Evolutionary conservation across 345 rosid species (phyloP), one percentile per base, ranked within the genome.

Genomic region (Citrus sinensis): DNA sequence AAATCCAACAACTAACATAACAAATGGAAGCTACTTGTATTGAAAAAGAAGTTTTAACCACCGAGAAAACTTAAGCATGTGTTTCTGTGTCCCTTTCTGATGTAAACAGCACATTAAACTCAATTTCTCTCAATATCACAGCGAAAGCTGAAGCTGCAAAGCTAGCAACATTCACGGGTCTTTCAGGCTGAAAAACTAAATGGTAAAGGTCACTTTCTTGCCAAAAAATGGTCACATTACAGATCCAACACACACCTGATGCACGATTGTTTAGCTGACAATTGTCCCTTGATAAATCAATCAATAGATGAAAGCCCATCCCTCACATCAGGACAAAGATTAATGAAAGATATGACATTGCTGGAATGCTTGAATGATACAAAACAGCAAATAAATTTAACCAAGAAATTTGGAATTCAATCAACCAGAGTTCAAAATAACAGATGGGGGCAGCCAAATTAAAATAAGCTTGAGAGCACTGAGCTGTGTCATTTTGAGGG

Each of bases 1-100:
- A 24, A 29, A n/a, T 29, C 67, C 4, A 58, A 37, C 74, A 72
- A 76, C 79, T 69, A 75, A 78, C 80, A 70, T 17, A 34, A 56
- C 25, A 22, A 20, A 71, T 30, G 42, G 35, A 68, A 59, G 77
- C 75, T 32, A 3, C 35, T 34, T 34, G 35, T 4, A 34, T 17
- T 11, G 84, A 76, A 60, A 76, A 60, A n/a, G 73, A 81, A 67
- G 74, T 74, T 66, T 63, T 65, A 83, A 81, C 84, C 16, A 73
- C 75, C 76, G 49, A 73, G 19, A 77, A 66, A 22, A 2, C 55
- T 40, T 40, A 62, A 67, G 10, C 67, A 6, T 22, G 78, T n/a
- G 19, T 70, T 51, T 51, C 16, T 63, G 13, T 68, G 82, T 55
- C 65, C 70, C 76, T 35, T 56, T 71, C 25, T 62, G 60, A 72